These are phyloP conservation scores for Ogataea hybrid DNA, from an alignment of 1,139 yeast species.

Conservation along the genomic window DNA sequence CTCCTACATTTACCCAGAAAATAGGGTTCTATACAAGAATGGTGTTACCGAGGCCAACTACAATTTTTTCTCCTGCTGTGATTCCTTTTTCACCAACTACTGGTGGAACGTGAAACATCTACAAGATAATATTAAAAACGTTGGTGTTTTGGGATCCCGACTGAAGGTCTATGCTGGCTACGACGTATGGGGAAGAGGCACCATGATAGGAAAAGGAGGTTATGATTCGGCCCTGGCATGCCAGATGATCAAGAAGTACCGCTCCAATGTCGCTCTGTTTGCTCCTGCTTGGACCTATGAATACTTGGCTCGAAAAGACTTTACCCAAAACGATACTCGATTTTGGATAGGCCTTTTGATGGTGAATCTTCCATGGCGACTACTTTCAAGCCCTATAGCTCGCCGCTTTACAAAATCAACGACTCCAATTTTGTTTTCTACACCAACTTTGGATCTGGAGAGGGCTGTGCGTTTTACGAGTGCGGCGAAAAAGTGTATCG, in stretches of 20 bases:
- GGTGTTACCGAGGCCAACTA: constrained; percentile 37
- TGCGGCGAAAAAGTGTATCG: constrained; percentile 30
- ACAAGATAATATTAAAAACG: constrained; percentile 32
- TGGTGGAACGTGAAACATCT: constrained; percentile 39
- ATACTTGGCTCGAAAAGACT: constrained; percentile 28
- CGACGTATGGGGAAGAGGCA: constrained; percentile 42
- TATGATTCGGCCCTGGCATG: constrained; percentile 36
- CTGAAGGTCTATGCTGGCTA: constrained; percentile 37
- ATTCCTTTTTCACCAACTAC: constrained; percentile 37
- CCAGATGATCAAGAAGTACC: constrained; percentile 30
- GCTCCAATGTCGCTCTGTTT: constrained; percentile 37
- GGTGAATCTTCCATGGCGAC: constrained; percentile 19
- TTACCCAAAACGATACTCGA: constrained; percentile 33
- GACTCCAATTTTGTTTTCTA: constrained; percentile 32
- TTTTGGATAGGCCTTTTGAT: constrained; percentile 35
- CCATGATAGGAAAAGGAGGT: constrained; percentile 38
- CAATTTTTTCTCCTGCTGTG: constrained; percentile 33
- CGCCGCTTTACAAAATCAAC: constrained; percentile 21
- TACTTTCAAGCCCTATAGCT: constrained; percentile 16
- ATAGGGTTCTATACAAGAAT: constrained; percentile 35
- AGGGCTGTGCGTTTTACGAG: constrained; percentile 32
- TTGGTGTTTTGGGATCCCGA: constrained; percentile 35
- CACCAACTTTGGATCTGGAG: constrained; percentile 38
- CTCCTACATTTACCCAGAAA: constrained; percentile 32
- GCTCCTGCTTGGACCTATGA: constrained; percentile 46